These are phyloP conservation scores for Opeltia flavorubescens DNA, from an alignment of 495 filamentous ascomycete species.

Conservation along the genomic window DNA sequence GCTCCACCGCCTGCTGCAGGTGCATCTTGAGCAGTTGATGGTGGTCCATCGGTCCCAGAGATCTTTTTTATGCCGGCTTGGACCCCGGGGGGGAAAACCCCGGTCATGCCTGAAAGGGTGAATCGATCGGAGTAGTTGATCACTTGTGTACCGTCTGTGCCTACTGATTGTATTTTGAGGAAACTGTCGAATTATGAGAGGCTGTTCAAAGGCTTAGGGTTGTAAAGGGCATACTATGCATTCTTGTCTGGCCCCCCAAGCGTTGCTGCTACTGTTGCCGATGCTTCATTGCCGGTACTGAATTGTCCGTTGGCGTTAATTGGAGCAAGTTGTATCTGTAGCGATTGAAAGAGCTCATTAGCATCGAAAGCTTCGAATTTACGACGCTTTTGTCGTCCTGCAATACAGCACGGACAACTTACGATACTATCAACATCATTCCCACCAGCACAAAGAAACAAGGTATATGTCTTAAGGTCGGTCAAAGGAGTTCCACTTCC, in stretches of 20 bases:
- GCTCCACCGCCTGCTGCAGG: conserved; percentile 11
- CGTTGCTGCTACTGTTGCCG: conserved; percentile 32
- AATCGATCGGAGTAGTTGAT: conserved; percentile 52
- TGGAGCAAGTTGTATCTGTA: conserved; percentile 29
- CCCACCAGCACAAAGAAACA: conserved; percentile 52
- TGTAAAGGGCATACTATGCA: conserved; percentile 41
- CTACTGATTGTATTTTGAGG: conserved; percentile 45
- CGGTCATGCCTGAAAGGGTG: conserved; percentile 52
- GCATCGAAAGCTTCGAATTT: too few relatives aligned
- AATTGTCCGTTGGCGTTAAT: conserved; percentile 29
- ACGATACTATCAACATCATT: conserved; percentile 35
- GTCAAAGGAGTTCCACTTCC: conserved; percentile 31
- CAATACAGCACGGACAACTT: conserved; percentile 3
- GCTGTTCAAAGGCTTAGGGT: background rate
- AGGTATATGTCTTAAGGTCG: conserved; percentile 39
- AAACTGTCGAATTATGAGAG: conserved; percentile 33
- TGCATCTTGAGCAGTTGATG: conserved; percentile 22
- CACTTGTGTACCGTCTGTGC: conserved; percentile 33
- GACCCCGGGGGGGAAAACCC: conserved; percentile 38
- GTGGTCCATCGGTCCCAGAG: conserved; percentile 29
- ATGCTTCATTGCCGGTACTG: conserved; percentile 34
- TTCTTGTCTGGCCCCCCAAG: conserved; percentile 36
- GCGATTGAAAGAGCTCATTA: too few relatives aligned
- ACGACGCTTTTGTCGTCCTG: conserved; percentile 4
- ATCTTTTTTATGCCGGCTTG: conserved; percentile 27